These are phyloP conservation scores for Lepidium sativum DNA, from an alignment of 345 rosid species.

Conservation along the genomic window DNA sequence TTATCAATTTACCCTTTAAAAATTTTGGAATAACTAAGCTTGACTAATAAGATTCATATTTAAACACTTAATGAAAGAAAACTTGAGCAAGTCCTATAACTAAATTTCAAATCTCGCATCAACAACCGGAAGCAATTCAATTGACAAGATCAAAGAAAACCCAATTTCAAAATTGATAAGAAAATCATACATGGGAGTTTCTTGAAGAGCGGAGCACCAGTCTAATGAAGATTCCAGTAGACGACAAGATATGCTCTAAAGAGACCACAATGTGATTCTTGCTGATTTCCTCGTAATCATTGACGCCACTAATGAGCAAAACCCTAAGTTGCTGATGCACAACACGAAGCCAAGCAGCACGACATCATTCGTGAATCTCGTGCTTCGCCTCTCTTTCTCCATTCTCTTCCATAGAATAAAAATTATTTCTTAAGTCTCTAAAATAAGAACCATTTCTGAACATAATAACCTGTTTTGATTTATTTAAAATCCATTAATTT, in stretches of 20 bases:
- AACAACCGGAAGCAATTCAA: not conserved
- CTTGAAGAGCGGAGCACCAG: constrained; percentile 72
- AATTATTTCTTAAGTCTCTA: too few species aligned
- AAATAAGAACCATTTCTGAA: too few species aligned
- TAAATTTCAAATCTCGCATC: not conserved
- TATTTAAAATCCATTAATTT: too few species aligned
- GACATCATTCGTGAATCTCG: constrained; percentile 34
- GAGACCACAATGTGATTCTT: constrained; percentile 87
- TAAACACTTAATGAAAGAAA: too few species aligned
- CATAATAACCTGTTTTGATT: too few species aligned
- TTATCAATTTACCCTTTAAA: too few species aligned
- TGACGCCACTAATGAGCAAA: constrained; percentile 84
- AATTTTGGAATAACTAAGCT: too few species aligned
- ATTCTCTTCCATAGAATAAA: too few species aligned
- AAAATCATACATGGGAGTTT: constrained; percentile 55
- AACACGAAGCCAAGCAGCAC: constrained; percentile 60
- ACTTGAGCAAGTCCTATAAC: not conserved
- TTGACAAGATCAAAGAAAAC: not conserved
- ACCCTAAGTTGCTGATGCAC: constrained; percentile 80
- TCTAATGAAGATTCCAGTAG: constrained; percentile 83
- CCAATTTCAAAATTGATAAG: constrained; percentile 3
- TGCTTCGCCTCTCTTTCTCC: too few species aligned
- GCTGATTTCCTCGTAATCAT: constrained; percentile 76
- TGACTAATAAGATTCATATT: too few species aligned
- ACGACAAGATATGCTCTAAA: constrained; percentile 74